Evolutionary conservation across 2,329 filamentous ascomycete genomes (phyloP).

Genomic region (Zasmidium cellare): DNA sequence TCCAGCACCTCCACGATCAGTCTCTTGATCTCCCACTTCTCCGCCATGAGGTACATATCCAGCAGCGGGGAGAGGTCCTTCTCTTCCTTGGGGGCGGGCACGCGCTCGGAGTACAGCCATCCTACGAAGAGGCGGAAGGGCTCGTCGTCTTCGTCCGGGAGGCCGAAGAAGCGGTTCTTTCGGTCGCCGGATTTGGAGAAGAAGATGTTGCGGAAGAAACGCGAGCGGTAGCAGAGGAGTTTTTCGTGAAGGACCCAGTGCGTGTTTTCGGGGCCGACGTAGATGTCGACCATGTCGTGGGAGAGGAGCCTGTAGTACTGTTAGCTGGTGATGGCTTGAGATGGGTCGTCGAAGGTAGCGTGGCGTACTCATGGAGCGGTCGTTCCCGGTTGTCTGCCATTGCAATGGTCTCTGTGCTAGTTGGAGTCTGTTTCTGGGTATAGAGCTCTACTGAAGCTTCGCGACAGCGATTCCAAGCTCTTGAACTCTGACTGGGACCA

Average conservation of each 20-base stretch:
- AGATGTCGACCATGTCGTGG: conserved; percentile 56
- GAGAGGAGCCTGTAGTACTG: conserved; percentile 49
- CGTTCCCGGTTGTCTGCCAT: conserved; percentile 34
- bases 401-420: neutral
- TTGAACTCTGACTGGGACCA: neutral
- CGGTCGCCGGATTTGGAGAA: conserved; percentile 38
- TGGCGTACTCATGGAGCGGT: conserved; percentile 44
- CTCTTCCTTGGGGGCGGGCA: conserved; percentile 52
- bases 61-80: conserved; percentile 52
- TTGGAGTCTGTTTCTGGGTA: neutral
- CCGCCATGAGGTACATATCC: conserved; percentile 56
- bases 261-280: conserved; percentile 55
- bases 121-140: conserved; percentile 55
- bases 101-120: conserved; percentile 53
- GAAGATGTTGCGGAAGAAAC: conserved; percentile 56
- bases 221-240: conserved; percentile 55
- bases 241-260: conserved; percentile 59
- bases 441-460: neutral
- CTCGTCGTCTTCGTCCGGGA: conserved; percentile 54
- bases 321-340: neutral
- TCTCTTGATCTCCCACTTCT: conserved; percentile 53
- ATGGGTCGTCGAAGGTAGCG: conserved; percentile 3
- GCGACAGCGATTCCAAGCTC: neutral
- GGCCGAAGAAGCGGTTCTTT: conserved; percentile 44
- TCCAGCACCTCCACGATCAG: conserved; percentile 52